These are phyloP conservation scores for Hypoxylon lienhwacheense DNA, from an alignment of 495 filamentous ascomycete species.

Conservation along the genomic window DNA sequence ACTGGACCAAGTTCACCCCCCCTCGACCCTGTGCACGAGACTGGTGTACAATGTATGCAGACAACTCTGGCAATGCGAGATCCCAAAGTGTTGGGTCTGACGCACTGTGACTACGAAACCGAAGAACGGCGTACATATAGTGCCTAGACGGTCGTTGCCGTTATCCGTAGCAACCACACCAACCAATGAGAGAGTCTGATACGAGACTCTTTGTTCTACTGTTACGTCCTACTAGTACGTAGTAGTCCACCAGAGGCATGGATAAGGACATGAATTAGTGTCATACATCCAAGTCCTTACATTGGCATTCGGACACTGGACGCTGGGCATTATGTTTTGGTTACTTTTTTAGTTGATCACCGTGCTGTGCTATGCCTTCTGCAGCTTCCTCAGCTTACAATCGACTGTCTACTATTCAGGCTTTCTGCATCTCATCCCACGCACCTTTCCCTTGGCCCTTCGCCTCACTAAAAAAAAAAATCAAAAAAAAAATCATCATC, in stretches of 20 bases:
- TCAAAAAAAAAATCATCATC: no score
- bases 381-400: conserved; percentile 38
- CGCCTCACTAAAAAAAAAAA: conserved; percentile 25
- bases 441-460: conserved; percentile 32
- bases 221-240: conserved; percentile 30
- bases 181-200: conserved; percentile 26
- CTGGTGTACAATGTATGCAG: conserved; percentile 33
- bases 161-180: conserved; percentile 16
- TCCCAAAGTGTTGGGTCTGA: conserved; percentile 38
- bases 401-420: conserved; percentile 37
- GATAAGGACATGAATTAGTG: conserved; percentile 16
- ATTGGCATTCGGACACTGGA: no score
- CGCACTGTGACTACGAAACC: conserved; percentile 40
- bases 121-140: conserved; percentile 24
- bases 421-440: conserved; percentile 34
- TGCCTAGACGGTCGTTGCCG: conserved; percentile 33
- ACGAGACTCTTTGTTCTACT: conserved; percentile 14
- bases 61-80: conserved; percentile 20
- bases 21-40: conserved; percentile 36
- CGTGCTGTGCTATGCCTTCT: conserved; percentile 18
- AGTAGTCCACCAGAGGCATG: conserved; percentile 24
- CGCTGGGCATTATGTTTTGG: no score
- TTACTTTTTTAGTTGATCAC: conserved; percentile 25
- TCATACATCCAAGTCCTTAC: conserved; percentile 15
- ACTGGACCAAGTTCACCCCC: no score